Base-by-base conservation (phyloP, 1,284 basidiomycete genomes). In the Puccinia hordei region DNA sequence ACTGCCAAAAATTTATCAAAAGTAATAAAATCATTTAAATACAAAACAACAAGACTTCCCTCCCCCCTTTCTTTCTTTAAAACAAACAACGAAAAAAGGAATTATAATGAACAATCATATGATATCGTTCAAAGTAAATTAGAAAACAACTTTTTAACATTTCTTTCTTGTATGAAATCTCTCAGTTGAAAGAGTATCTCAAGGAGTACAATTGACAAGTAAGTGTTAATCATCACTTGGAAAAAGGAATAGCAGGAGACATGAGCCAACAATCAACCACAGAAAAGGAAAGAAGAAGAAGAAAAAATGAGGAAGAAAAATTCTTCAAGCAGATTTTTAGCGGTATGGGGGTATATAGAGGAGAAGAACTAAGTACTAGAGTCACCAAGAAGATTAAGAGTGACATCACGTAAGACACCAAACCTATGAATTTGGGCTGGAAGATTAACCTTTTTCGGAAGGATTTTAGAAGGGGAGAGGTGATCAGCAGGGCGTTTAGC, bases 391-490 rank as follows among this genome's bases (percentile, higher is more conserved):
- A 66, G 6, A 66, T 66, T 22, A 30, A 66, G 8, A n/a, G 65
- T 66, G n/a, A 66, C 65, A 41, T 66, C 65, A 17, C 65, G 65
- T 19, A 66, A 66, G 35, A 66, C 35, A 4, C 30, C 65, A 12
- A 66, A 66, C n/a, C 27, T 24, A 3, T 3, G 9, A 59, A 24
- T 1, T 15, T 9, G n/a, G 12, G 10, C 10, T 3, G 57, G 22
- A 27, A 33, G 30, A 59, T 59, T 59, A 59, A 59, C 9, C 27
- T 59, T 59, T 59, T 59, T 59, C 3, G 57, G 12, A 27, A 9
- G 57, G 27, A n/a, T 59, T 59, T 59, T 59, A 59, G 27, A 8
- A n/a, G 66, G 66, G 6, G 41, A 68, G 41, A 68, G 27, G 27
- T 46, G 41, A 38, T 49, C 27, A 8, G 41, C 10, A 15, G 41